Conservation (phyloP, 2,329 filamentous ascomycete genomes). For the Decorospora gaudefroyi region DNA sequence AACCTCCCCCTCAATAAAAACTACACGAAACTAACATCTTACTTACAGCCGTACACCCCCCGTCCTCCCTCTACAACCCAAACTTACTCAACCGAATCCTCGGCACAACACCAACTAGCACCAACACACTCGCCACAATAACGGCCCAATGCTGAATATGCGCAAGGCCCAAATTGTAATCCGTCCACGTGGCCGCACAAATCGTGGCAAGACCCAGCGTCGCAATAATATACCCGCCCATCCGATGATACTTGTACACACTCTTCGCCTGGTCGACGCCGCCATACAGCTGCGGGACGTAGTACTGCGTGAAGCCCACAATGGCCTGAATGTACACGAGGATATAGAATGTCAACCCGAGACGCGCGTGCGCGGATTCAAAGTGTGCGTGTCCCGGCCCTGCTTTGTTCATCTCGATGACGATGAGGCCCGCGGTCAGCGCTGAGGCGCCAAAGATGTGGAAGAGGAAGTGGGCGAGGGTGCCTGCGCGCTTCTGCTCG, state of each 20-base stretch:
- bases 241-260: slow-evolving; percentile 88
- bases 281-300: slow-evolving; percentile 73
- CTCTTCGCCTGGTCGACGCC: slow-evolving; percentile 77
- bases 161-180: slow-evolving; percentile 70
- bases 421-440: slow-evolving; percentile 66
- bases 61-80: slow-evolving; percentile 54
- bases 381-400: slow-evolving; percentile 71
- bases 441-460: slow-evolving; percentile 67
- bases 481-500: slow-evolving; percentile 69
- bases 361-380: slow-evolving; percentile 76
- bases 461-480: slow-evolving; percentile 69
- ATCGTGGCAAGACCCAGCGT: slow-evolving; percentile 74
- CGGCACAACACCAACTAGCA: slow-evolving; percentile 73
- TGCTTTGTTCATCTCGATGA: slow-evolving; percentile 86
- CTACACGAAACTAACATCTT: no score
- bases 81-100: slow-evolving; percentile 84
- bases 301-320: slow-evolving; percentile 84
- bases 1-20: no score
- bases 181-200: slow-evolving; percentile 73
- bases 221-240: slow-evolving; percentile 74
- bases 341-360: slow-evolving; percentile 77
- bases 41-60: background rate
- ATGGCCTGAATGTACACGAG: slow-evolving; percentile 72
- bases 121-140: slow-evolving; percentile 66
- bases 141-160: slow-evolving; percentile 78